phyloP scores from a whole-genome alignment of 257 asterid genomes.

The Eustoma russellianum region DNA sequence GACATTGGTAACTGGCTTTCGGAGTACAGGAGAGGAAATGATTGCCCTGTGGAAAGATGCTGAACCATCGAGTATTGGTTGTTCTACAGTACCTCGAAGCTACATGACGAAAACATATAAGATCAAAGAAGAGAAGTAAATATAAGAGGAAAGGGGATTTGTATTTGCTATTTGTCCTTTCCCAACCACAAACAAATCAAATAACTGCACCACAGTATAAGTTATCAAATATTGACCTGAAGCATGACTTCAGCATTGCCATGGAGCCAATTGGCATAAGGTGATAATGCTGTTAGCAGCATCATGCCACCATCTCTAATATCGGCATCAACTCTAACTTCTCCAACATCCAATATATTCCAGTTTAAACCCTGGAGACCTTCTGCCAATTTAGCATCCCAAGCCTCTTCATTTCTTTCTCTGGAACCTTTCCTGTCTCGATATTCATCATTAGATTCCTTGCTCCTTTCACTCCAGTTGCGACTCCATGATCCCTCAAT shows the following conservation, averaged over 20 bases:
- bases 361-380: constrained; percentile 90
- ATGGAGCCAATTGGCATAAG: constrained; percentile 95
- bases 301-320: constrained; percentile 97
- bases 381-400: constrained; percentile 90
- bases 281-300: constrained; percentile 92
- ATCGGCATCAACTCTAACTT: constrained; percentile 96
- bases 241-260: constrained; percentile 97
- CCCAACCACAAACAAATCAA: too few relatives aligned
- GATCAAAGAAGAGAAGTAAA: constrained; percentile 12
- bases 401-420: constrained; percentile 78
- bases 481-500: constrained; percentile 63
- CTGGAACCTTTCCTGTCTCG: constrained; percentile 61
- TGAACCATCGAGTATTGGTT: constrained; percentile 92
- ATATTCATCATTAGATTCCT: constrained; percentile 49
- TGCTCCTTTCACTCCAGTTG: constrained; percentile 71
- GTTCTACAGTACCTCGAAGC: constrained; percentile 99
- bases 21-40: constrained; percentile 87
- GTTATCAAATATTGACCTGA: constrained; percentile 39
- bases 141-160: neutral
- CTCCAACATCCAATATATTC: constrained; percentile 91
- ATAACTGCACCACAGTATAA: neutral
- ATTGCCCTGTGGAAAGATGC: constrained; percentile 96
- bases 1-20: constrained; percentile 82
- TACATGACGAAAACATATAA: constrained; percentile 20
- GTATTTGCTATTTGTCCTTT: too few relatives aligned